Evolutionary conservation across 352 stramenopile species (phyloP), one percentile per base, ranked within the genome.

Genomic region (Blastocystis sp.): DNA sequence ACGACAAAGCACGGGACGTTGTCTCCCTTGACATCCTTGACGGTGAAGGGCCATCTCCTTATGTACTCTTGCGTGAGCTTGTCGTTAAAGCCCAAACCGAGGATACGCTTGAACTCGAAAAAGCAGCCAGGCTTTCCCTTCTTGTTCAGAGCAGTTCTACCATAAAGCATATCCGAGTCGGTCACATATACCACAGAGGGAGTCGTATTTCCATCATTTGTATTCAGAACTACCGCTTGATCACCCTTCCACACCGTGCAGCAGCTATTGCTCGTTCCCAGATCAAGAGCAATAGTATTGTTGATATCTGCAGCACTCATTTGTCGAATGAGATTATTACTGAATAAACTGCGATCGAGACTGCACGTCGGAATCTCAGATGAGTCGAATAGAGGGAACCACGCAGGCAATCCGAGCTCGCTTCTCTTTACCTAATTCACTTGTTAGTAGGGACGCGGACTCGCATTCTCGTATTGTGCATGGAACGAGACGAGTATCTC

Each of bases 251-350:
- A 69, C 12, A 37, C 59, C 26, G 29, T 29, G 33, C 50, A 62
- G 66, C 74, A 85, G 4, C 50, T 69, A 63, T 85, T 85, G 24
- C 26, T 67, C 21, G 74, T 85, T 66, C 74, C 74, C 24, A 85
- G 21, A 69, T 85, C 74, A 29, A 85, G 19, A 33, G 50, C 74
- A 50, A 85, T 85, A 37, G 24, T 45, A 9, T 69, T 35, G 60
- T 45, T 24, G n/a, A 85, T 69, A 69, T 81, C 26, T 21, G 39
- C 45, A 50, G 31, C 9, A 45, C 45, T 85, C 31, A 19, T 35
- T 67, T 26, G 9, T 2, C 19, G 16, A 55, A 55, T 6, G 45
- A 55, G 16, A 55, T 19, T 55, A 55, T 55, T n/a, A 16, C 16
- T 19, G 16, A 55, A 19, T 55, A 55, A 16, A 55, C 45, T 55